Base-by-base conservation (phyloP, 2,329 filamentous ascomycete genomes). In the Fusarium pseudonygamai region DNA sequence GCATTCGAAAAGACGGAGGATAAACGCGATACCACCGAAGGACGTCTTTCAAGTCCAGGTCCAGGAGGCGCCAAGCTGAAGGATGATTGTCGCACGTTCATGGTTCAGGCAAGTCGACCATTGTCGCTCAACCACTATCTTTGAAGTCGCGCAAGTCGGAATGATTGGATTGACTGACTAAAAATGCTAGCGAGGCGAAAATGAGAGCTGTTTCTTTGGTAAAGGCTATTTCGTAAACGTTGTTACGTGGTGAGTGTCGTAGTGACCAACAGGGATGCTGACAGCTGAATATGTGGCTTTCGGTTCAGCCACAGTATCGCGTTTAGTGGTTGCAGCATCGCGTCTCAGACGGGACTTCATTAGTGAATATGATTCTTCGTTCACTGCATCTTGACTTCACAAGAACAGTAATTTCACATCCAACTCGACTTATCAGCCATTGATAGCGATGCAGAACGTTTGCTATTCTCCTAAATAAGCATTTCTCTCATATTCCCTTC, bases 1-100 rank as follows among this genome's bases (percentile, higher is more conserved):
- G 86, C 87, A 69, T 84, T 88, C 61, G 91, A 92, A 64, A 93
- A 86, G 40, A 90, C 89, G 68, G 91, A 92, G 49, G 91, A 91
- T 56, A 94, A 85, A 67, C 93, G 88, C 74, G 90, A 91, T 80
- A 84, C 85, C 80, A 92, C 85, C 69, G 91, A 91, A 46, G 88
- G 83, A 78, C 89, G 86, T 67, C 84, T 85, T 78, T 73, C 69
- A 39, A 64, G 87, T 85, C 74, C 64, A 39, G 64, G 87, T 85
- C 74, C 65, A 28, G 74, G 75, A 63, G 81, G 77, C 68, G 73
- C 78, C 55, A 77, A 69, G 60, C 64, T 74, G 80, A 87, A 87
- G 68, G 90, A 89, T 69, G 87, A 82, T 80, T 89, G 83, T 85
- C 83, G 82, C 72, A 84, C 82, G 80, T 82, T 87, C 87, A 88